Conservation (phyloP, 2,329 filamentous ascomycete species). For the Remersonia thermophila region DNA sequence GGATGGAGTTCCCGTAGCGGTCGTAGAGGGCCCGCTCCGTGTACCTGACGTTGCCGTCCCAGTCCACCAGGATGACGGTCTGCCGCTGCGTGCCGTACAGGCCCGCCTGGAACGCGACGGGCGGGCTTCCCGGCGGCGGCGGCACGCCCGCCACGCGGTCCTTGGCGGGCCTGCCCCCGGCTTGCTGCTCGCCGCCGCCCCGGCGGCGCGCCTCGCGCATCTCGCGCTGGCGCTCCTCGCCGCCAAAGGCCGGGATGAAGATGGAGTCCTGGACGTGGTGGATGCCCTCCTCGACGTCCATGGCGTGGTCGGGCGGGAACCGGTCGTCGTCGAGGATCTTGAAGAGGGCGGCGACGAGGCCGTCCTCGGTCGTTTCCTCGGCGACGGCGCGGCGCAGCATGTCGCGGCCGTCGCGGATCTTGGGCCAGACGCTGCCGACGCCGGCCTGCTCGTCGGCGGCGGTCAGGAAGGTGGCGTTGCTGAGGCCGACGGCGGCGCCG, state of each 20-base stretch:
- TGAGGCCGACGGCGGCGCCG: constrained; percentile 44
- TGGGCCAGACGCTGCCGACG: constrained; percentile 37
- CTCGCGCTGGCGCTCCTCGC: constrained; percentile 30
- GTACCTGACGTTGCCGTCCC: constrained; percentile 49
- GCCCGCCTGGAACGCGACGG: constrained; percentile 40
- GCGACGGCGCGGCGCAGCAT: constrained; percentile 32
- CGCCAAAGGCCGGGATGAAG: constrained; percentile 48
- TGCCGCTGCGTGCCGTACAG: constrained; percentile 55
- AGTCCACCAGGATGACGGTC: constrained; percentile 49
- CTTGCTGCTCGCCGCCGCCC: constrained; percentile 25
- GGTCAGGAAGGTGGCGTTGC: constrained; percentile 47
- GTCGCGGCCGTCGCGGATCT: constrained; percentile 41
- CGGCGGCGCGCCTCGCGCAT: constrained; percentile 29
- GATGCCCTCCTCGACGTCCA: constrained; percentile 42
- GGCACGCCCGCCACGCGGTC: constrained; percentile 24
- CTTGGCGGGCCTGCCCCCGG: constrained; percentile 23
- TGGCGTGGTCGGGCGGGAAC: constrained; percentile 32
- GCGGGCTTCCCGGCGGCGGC: constrained; percentile 23
- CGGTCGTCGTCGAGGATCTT: constrained; percentile 44
- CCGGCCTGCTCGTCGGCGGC: constrained; percentile 22
- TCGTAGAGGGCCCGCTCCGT: constrained; percentile 50
- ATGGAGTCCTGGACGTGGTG: constrained; percentile 45
- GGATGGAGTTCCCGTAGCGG: constrained; percentile 40
- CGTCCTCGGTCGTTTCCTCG: constrained; percentile 29
- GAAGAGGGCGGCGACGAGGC: constrained; percentile 40